Evolutionary conservation across 345 rosid species (phyloP).

Genomic region (Raphanus raphanistrum): DNA sequence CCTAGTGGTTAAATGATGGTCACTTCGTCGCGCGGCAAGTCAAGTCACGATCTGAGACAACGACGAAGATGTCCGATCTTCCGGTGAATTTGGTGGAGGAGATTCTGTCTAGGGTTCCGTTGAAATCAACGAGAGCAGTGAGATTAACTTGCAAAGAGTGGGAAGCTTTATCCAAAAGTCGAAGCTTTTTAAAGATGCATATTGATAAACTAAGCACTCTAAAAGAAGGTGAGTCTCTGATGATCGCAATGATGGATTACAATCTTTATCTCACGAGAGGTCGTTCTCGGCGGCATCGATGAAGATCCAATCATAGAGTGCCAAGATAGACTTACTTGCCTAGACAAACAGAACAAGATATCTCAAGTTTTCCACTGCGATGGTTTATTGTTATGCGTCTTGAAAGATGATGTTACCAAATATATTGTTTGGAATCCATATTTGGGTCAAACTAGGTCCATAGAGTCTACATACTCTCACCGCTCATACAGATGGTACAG

Average conservation of each 20-base stretch:
- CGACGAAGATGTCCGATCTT: neutral
- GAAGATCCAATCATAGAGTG: neutral
- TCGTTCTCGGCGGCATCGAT: neutral
- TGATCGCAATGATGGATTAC: neutral
- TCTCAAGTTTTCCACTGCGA: neutral
- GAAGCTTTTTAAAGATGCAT: neutral
- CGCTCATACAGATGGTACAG: neutral
- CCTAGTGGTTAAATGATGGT: too few species aligned
- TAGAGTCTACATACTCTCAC: neutral
- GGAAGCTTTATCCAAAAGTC: neutral
- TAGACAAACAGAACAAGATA: neutral
- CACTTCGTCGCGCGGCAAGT: too few species aligned
- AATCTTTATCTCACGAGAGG: neutral
- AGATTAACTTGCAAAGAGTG: conserved; percentile 3
- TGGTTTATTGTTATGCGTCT: neutral
- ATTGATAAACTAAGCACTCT: neutral
- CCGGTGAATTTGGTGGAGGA: neutral
- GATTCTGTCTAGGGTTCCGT: neutral
- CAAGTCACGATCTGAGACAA: too few species aligned
- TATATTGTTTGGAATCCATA: neutral
- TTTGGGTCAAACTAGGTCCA: neutral
- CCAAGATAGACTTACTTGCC: conserved; percentile 1
- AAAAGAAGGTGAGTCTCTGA: neutral
- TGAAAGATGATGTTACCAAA: neutral
- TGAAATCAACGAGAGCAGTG: neutral